A percentile compares a stretch with the other conserved stretches of the same genome.
These are phyloP conservation scores for Corchorus olitorius DNA, from an alignment of 345 rosid genomes.

Conservation along the genomic window DNA sequence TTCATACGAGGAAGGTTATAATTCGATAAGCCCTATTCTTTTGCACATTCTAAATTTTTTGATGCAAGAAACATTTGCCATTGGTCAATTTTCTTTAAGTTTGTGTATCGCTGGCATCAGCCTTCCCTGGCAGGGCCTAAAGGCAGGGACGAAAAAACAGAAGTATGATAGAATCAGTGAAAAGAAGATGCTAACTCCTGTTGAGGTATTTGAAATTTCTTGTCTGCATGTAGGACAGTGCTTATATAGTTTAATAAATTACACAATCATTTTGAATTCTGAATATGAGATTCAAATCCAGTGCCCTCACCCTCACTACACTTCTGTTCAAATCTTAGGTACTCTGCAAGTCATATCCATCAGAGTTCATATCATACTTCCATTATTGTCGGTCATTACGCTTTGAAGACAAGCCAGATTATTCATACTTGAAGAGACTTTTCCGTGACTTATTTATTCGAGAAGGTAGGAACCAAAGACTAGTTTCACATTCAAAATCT, in stretches of 20 bases:
- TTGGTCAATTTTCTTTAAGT: slow-evolving; percentile 15
- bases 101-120: slow-evolving; percentile 24
- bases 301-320: not conserved
- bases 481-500: not conserved
- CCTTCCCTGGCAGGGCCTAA: slow-evolving; percentile 52
- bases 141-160: slow-evolving; percentile 45
- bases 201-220: slow-evolving; percentile 31
- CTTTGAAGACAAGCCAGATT: slow-evolving; percentile 78
- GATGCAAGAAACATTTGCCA: slow-evolving; percentile 11
- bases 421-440: slow-evolving; percentile 65
- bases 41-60: not conserved
- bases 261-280: slow-evolving; percentile 3
- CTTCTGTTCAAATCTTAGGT: slow-evolving; percentile 13
- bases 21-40: slow-evolving; percentile 12
- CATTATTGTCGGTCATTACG: slow-evolving; percentile 72
- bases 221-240: not conserved
- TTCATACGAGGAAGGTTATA: slow-evolving; percentile 55
- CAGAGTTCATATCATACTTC: slow-evolving; percentile 62
- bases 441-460: slow-evolving; percentile 79
- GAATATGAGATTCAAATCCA: not conserved
- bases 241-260: not conserved
- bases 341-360: slow-evolving; percentile 42
- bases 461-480: slow-evolving; percentile 47
- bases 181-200: slow-evolving; percentile 43
- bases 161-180: slow-evolving; percentile 48